Percentiles rank a stretch among this genome's conserved stretches.
phyloP scores from a whole-genome alignment of 176 grass and related monocot species.

The Miscanthus lutarioriparius region DNA sequence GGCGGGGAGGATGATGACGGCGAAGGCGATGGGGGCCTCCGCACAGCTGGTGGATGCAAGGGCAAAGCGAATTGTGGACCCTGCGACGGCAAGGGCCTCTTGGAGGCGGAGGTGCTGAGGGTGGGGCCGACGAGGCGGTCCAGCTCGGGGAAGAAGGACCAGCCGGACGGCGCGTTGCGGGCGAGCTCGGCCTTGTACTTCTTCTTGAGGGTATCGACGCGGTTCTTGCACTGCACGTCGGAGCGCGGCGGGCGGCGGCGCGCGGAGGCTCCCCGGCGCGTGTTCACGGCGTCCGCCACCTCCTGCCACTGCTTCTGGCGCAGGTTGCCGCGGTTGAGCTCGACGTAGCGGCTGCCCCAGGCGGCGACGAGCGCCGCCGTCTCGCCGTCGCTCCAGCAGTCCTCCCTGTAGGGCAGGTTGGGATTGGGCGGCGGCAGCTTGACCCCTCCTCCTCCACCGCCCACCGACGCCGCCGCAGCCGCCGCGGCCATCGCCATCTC shows the following conservation, averaged over 20 bases:
- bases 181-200: conserved; percentile 93
- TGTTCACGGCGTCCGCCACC: conserved; percentile 85
- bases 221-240: conserved; percentile 99
- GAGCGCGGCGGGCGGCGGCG: conserved; percentile 82
- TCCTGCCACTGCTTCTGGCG: conserved; percentile 99
- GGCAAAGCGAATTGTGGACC: conserved; percentile 16
- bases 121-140: conserved; percentile 76
- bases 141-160: conserved; percentile 77
- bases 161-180: conserved; percentile 46
- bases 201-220: conserved; percentile 98
- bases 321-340: conserved; percentile 92
- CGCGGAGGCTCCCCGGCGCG: conserved; percentile 49
- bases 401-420: conserved; percentile 90
- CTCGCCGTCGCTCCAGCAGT: conserved; percentile 99
- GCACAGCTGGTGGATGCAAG: neutral
- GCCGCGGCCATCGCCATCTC: conserved; percentile 44
- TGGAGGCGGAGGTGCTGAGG: conserved; percentile 30
- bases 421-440: conserved; percentile 68
- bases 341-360: conserved; percentile 87
- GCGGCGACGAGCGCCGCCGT: conserved; percentile 76
- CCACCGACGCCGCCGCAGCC: conserved; percentile 20
- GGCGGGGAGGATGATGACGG: conserved; percentile 26
- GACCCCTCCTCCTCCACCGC: conserved; percentile 21
- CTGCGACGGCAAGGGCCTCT: conserved; percentile 23
- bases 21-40: conserved; percentile 35